Conservation (phyloP, 257 asterid species). For the Nicotiana tomentosiformis region DNA sequence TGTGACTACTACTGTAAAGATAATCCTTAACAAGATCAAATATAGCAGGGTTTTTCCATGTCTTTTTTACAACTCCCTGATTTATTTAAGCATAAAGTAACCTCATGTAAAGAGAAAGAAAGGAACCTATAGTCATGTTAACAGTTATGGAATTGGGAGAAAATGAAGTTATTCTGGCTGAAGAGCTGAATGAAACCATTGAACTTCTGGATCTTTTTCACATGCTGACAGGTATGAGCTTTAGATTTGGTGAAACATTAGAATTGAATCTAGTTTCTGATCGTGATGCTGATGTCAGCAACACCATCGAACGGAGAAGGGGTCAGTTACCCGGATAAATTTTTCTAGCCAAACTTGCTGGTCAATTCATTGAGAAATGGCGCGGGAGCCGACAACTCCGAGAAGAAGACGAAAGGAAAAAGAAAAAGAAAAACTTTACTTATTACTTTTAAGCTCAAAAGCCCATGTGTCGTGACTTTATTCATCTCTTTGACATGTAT, state of each 20-base stretch:
- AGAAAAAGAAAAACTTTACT: no score
- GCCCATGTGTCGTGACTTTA: no score
- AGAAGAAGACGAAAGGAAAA: no score
- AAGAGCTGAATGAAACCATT: constrained; percentile 47
- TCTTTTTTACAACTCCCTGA: constrained; percentile 66
- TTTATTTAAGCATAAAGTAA: constrained; percentile 62
- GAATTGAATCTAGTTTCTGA: not conserved
- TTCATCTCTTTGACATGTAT: no score
- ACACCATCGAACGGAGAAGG: no score
- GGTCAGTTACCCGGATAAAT: no score
- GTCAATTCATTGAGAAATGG: no score
- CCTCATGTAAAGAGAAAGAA: constrained; percentile 63
- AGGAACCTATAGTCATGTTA: constrained; percentile 53
- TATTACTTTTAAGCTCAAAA: no score
- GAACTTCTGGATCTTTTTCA: constrained; percentile 61
- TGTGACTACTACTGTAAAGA: constrained; percentile 57
- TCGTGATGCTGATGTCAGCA: no score
- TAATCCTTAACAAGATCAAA: constrained; percentile 73
- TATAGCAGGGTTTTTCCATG: constrained; percentile 54
- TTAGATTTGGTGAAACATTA: constrained; percentile 19
- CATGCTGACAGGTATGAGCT: constrained; percentile 75
- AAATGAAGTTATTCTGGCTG: constrained; percentile 45
- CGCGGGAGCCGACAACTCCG: no score
- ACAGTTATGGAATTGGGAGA: constrained; percentile 67
- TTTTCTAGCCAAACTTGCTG: no score